Percentiles rank a stretch among this genome's conserved stretches.
Evolutionary conservation across 257 asterid species (phyloP).

Genomic region (Solanum appendiculatum): DNA sequence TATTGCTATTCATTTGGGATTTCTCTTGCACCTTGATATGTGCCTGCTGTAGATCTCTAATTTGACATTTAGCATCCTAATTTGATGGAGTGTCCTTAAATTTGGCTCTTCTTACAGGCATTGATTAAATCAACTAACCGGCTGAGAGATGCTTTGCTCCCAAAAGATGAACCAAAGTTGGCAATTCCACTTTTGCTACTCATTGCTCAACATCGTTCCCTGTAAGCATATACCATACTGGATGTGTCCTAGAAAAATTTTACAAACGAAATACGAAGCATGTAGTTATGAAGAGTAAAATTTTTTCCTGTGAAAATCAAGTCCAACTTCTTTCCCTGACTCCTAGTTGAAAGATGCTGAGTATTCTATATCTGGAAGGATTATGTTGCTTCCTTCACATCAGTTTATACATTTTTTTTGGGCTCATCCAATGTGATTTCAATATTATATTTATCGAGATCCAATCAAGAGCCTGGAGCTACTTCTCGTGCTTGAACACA

Average conservation of each 20-base stretch:
- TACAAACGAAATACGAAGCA: not conserved
- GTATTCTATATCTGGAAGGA: not conserved
- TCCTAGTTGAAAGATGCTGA: not conserved
- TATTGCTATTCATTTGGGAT: not conserved
- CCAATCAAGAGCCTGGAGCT: not conserved
- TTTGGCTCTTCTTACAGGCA: constrained; percentile 45
- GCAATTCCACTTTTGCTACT: constrained; percentile 93
- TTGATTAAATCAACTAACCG: constrained; percentile 89
- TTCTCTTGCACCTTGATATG: not conserved
- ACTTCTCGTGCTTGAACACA: not conserved
- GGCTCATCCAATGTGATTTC: not conserved
- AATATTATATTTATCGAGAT: not conserved
- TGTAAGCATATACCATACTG: constrained; percentile 39
- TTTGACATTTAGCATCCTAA: not conserved
- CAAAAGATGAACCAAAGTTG: constrained; percentile 85
- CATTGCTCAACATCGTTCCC: constrained; percentile 90
- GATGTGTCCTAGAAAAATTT: not conserved
- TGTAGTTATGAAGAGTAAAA: not conserved
- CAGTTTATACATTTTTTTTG: not conserved
- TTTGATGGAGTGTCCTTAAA: not conserved
- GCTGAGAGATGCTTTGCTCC: constrained; percentile 83
- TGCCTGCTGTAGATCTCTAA: not conserved
- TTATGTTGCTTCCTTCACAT: not conserved
- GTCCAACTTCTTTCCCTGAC: not conserved
- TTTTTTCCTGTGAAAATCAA: not conserved